Evolutionary conservation across 225 moss, liverwort and hornwort species (phyloP).

Genomic region (Polytrichum commune): DNA sequence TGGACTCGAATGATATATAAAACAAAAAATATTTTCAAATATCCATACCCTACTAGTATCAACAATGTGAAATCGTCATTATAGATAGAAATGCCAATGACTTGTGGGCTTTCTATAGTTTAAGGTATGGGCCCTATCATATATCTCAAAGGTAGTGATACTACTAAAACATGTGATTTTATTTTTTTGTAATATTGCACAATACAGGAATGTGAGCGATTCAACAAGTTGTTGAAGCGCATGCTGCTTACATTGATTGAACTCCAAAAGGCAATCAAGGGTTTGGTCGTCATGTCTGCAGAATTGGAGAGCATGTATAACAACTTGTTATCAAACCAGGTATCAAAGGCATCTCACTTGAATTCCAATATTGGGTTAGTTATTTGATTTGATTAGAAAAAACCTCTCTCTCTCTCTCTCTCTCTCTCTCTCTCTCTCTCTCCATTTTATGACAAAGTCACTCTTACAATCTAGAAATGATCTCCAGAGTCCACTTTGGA

Average conservation of each 20-base stretch:
- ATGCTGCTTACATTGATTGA: conserved; percentile 72
- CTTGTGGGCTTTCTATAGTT: not conserved
- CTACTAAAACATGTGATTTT: not conserved
- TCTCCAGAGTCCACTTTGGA: no score
- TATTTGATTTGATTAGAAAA: no score
- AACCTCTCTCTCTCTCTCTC: no score
- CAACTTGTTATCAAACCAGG: conserved; percentile 74
- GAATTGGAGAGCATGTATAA: conserved; percentile 94
- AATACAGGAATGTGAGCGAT: conserved; percentile 75
- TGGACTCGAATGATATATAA: no score
- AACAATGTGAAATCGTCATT: no score
- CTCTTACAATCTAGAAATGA: no score
- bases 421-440: no score
- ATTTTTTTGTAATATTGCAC: not conserved
- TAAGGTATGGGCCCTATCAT: not conserved
- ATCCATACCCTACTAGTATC: no score
- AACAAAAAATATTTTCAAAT: no score
- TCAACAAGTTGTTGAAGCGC: conserved; percentile 62
- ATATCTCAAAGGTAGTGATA: not conserved
- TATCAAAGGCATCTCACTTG: not conserved
- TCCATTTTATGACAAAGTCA: no score
- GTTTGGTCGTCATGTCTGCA: conserved; percentile 83
- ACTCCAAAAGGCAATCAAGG: conserved; percentile 88
- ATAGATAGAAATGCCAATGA: no score
- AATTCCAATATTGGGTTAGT: no score